phyloP scores from a whole-genome alignment of 306 rosid genomes.

The Sicyos edulis region DNA sequence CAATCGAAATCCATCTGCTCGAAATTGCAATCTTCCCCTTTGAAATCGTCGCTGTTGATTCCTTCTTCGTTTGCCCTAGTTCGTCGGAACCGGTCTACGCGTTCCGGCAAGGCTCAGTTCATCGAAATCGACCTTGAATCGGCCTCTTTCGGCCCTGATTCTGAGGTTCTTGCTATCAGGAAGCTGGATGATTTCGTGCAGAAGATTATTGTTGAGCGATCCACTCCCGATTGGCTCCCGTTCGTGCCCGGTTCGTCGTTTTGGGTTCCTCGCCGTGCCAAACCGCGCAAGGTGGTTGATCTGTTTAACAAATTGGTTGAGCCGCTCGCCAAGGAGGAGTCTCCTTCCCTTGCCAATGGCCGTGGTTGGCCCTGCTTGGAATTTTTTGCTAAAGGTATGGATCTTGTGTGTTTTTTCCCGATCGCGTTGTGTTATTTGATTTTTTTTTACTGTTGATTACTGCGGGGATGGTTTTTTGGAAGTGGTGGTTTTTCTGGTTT shows the following conservation, averaged over 20 bases:
- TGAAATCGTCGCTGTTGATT: background rate
- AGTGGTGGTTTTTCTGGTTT: background rate
- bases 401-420: background rate
- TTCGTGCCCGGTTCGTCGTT: constrained; percentile 79
- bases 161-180: constrained; percentile 43
- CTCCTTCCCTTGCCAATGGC: constrained; percentile 34
- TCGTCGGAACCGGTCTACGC: constrained; percentile 32
- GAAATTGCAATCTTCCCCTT: constrained; percentile 8
- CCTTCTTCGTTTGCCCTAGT: background rate
- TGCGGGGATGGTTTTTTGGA: background rate
- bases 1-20: constrained; percentile 26
- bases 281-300: constrained; percentile 33
- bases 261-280: constrained; percentile 64
- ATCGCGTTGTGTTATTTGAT: background rate
- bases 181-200: constrained; percentile 62
- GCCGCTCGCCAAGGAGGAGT: constrained; percentile 37
- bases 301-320: constrained; percentile 37
- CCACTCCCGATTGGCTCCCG: constrained; percentile 80
- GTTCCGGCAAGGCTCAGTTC: constrained; percentile 32
- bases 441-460: background rate
- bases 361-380: constrained; percentile 60
- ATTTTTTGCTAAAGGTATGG: constrained; percentile 38
- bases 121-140: constrained; percentile 42
- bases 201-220: constrained; percentile 43
- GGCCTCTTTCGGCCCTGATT: constrained; percentile 25